Evolutionary conservation across 2,329 filamentous ascomycete species (phyloP).

Genomic region (Apiospora saccharicola): DNA sequence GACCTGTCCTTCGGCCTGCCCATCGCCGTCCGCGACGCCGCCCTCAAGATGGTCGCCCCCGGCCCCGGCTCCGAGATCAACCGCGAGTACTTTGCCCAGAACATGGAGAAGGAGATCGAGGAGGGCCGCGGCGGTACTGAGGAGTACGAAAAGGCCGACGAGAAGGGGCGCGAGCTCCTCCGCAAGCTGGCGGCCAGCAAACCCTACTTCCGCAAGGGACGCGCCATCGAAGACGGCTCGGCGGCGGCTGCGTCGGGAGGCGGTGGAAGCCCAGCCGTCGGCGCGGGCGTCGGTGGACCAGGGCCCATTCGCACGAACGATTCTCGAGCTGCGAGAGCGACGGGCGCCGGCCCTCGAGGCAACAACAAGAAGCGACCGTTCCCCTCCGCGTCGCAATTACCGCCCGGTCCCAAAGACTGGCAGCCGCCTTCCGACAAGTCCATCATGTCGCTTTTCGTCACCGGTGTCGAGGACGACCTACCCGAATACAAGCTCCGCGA

Average conservation of each 20-base stretch:
- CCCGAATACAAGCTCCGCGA: constrained; percentile 90
- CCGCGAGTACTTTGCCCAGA: constrained; percentile 96
- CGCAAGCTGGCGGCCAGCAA: constrained; percentile 88
- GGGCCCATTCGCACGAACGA: constrained; percentile 83
- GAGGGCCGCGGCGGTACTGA: constrained; percentile 86
- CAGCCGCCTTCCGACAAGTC: constrained; percentile 82
- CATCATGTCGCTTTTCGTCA: constrained; percentile 93
- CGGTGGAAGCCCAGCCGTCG: constrained; percentile 57
- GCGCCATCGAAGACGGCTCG: constrained; percentile 69
- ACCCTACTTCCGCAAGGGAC: constrained; percentile 91
- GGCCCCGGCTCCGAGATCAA: constrained; percentile 94
- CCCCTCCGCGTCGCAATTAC: constrained; percentile 74
- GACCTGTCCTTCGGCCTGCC: constrained; percentile 95
- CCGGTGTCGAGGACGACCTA: constrained; percentile 93
- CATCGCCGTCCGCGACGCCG: constrained; percentile 93
- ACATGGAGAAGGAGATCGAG: constrained; percentile 94
- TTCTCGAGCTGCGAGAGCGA: constrained; percentile 58
- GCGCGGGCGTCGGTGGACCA: constrained; percentile 66
- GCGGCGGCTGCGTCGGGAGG: constrained; percentile 46
- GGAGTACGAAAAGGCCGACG: constrained; percentile 95
- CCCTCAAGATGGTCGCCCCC: constrained; percentile 96
- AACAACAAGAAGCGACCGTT: constrained; percentile 64
- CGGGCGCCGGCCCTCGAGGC: constrained; percentile 51
- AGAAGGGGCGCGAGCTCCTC: constrained; percentile 90
- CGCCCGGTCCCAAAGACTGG: constrained; percentile 85